Evolutionary conservation across 140 eudicot genomes (phyloP), one percentile per base, ranked within the genome.

Genomic region (Flaveria floridana): DNA sequence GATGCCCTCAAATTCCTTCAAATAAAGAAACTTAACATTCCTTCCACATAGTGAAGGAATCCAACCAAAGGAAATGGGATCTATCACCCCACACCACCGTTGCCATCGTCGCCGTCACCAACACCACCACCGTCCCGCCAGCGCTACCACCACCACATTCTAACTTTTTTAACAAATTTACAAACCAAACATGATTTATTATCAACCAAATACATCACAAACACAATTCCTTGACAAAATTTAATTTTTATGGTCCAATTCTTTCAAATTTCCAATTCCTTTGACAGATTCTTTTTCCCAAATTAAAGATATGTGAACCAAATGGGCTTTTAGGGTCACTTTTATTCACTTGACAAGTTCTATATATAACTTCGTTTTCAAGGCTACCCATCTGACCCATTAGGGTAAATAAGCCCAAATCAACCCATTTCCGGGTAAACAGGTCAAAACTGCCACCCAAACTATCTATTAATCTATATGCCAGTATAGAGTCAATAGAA

Each of bases 381-480:
- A 3, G 65, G 3, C 34, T 20, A 53, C 77, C 66, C 30, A 18
- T 39, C n/a, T 72, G 3, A 39, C 77, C 56, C 25, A 12, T 21
- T 73, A 56, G 6, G 8, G 42, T 30, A 4, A 10, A 71, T 16
- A 13, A 30, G 6, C 53, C 66, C 48, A 18, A 55, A 72, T 37
- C 25, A 21, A 57, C 68, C 67, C 68, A 13, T 39, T 55, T 18
- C 3, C n/a, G 9, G 30, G 57, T 57, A 57, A 59, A 8, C 15
- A 3, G 28, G 46, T 73, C 21, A 12, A 72, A 58, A 46, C 25
- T 73, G 57, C 59, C 1, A 42, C 78, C 46, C 51, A 39, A 34
- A 39, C 53, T 74, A 76, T 37, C n/a, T 39, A 76, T 67, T 4
- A 68, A 3, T 72, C 56, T 30, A 79, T 51, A 19, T 41, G 44